phyloP scores from a whole-genome alignment of 2,329 filamentous ascomycete genomes.

The Diaporthe nobilis region DNA sequence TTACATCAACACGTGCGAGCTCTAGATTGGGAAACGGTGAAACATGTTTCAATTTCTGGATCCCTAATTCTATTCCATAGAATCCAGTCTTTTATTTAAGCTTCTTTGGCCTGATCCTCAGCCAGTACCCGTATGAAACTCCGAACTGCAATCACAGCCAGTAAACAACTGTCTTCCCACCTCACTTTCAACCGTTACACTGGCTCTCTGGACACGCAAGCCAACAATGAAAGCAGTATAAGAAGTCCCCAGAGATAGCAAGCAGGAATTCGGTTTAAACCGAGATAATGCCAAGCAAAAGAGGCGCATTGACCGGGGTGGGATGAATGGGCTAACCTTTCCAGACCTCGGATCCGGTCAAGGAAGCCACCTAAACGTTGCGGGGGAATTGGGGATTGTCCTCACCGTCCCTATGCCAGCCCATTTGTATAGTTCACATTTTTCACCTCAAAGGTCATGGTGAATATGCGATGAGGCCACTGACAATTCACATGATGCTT shows the following conservation, averaged over 20 bases:
- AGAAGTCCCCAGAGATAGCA: not conserved
- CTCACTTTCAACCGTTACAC: no score
- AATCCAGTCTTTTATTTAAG: no score
- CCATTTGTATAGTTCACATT: not conserved
- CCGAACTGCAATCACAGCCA: no score
- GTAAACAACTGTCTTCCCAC: no score
- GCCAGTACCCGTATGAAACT: no score
- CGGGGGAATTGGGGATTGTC: not conserved
- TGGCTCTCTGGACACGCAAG: no score
- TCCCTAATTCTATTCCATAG: no score
- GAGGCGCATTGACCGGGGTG: not conserved
- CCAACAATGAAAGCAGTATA: not conserved
- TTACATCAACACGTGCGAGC: not conserved
- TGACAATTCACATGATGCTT: not conserved
- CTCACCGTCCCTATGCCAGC: not conserved
- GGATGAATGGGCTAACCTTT: not conserved
- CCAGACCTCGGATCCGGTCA: not conserved
- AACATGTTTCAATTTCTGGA: no score
- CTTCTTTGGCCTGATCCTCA: no score
- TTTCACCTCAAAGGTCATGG: not conserved
- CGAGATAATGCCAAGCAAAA: constrained; percentile 1
- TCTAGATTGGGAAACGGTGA: not conserved
- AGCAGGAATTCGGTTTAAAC: not conserved
- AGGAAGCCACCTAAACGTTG: not conserved
- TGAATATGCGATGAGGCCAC: not conserved